These are phyloP conservation scores for Aspergillus panamensis DNA, from an alignment of 495 filamentous ascomycete species.

Conservation along the genomic window DNA sequence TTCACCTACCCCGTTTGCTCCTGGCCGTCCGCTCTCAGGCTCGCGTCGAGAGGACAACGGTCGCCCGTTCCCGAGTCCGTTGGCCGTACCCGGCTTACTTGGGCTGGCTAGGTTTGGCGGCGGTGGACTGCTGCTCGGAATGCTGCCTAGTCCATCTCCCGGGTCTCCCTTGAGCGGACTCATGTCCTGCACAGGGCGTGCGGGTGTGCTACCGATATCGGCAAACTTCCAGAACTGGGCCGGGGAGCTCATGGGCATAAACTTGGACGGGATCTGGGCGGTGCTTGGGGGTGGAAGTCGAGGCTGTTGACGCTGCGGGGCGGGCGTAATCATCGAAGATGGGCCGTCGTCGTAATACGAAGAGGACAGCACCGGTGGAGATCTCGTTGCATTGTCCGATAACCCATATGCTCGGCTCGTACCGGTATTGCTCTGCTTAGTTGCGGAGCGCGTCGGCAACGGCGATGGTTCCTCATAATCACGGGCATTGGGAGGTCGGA, in stretches of 20 bases:
- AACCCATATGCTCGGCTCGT: constrained; percentile 52
- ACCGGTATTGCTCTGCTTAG: constrained; percentile 53
- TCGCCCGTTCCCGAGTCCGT: constrained; percentile 33
- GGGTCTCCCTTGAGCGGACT: constrained; percentile 56
- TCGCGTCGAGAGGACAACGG: constrained; percentile 36
- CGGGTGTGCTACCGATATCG: constrained; percentile 69
- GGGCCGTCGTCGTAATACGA: constrained; percentile 55
- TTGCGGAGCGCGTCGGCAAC: constrained; percentile 48
- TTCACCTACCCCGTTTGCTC: constrained; percentile 12
- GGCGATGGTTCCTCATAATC: constrained; percentile 55
- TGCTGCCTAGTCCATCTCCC: constrained; percentile 45
- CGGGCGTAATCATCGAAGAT: constrained; percentile 74
- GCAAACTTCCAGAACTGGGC: constrained; percentile 96
- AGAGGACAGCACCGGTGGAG: constrained; percentile 69
- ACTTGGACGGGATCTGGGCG: constrained; percentile 83
- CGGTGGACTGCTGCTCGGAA: constrained; percentile 64
- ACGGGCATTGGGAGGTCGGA: constrained; percentile 33
- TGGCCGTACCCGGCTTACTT: constrained; percentile 43
- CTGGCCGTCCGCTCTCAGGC: constrained; percentile 16
- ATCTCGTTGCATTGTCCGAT: constrained; percentile 57
- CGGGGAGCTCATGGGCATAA: constrained; percentile 90
- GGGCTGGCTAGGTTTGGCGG: constrained; percentile 48
- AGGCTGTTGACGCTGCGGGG: constrained; percentile 77
- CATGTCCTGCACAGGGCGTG: constrained; percentile 57
- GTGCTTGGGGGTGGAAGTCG: constrained; percentile 85